Evolutionary conservation across 495 filamentous ascomycete genomes (phyloP).

Genomic region (Aspergillus campestris): DNA sequence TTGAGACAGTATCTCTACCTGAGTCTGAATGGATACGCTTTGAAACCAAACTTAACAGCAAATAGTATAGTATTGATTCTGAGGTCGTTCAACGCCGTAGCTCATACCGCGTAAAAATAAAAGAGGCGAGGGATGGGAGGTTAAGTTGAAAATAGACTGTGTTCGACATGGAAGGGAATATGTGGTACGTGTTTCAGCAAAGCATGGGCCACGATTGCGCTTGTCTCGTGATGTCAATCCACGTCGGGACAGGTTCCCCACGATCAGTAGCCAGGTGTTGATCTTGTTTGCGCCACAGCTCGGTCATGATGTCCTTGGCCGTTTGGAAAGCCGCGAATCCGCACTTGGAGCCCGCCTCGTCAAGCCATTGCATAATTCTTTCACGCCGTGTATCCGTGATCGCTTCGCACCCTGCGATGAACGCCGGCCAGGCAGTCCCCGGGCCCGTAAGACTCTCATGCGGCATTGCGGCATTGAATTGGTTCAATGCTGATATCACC

Average conservation of each 20-base stretch:
- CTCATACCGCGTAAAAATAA: not conserved
- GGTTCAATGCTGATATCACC: conserved; percentile 18
- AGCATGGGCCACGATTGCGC: conserved; percentile 25
- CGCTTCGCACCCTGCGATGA: conserved; percentile 30
- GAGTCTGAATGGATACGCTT: too few species aligned
- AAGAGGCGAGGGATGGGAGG: too few species aligned
- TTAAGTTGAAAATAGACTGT: too few species aligned
- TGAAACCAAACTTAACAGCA: too few species aligned
- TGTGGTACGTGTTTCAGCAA: conserved; percentile 13
- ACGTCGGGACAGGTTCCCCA: conserved; percentile 20
- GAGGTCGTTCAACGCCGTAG: not conserved
- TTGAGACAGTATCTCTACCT: not conserved
- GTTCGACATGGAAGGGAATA: not conserved
- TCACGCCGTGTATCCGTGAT: conserved; percentile 13
- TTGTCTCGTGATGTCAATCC: conserved; percentile 19
- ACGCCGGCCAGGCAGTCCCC: conserved; percentile 25
- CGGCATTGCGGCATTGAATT: conserved; percentile 14
- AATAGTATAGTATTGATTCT: too few species aligned
- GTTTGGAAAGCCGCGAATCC: conserved; percentile 17
- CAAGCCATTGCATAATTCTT: conserved; percentile 14
- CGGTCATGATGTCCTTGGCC: conserved; percentile 19
- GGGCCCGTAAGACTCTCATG: conserved; percentile 13
- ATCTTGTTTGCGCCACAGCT: conserved; percentile 24
- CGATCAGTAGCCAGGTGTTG: conserved; percentile 15
- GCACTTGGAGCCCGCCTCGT: conserved; percentile 16